These are phyloP conservation scores for Penicillium lagena DNA, from an alignment of 495 filamentous ascomycete genomes.

Conservation along the genomic window DNA sequence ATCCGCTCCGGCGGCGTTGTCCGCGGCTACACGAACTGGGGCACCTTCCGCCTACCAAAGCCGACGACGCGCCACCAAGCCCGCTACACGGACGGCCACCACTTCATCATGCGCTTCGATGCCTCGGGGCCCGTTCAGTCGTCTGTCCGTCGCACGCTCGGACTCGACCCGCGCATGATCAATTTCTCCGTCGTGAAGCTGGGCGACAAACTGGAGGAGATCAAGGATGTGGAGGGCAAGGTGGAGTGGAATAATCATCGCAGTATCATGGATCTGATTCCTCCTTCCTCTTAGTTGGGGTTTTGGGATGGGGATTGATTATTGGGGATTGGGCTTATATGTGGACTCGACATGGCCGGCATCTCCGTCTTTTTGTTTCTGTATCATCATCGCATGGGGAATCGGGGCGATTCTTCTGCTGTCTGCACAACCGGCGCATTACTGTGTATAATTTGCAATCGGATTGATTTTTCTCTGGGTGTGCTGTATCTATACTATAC, in stretches of 20 bases:
- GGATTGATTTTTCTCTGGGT: constrained; percentile 10
- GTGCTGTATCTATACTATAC: not conserved
- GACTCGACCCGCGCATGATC: constrained; percentile 88
- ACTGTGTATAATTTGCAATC: constrained; percentile 24
- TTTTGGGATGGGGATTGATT: not conserved
- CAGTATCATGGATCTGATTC: constrained; percentile 23
- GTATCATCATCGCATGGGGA: constrained; percentile 29
- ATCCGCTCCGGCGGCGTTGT: constrained; percentile 83
- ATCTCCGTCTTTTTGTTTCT: constrained; percentile 13
- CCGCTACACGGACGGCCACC: constrained; percentile 75
- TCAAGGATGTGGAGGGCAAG: constrained; percentile 53
- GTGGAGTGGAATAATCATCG: constrained; percentile 50
- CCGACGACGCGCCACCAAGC: constrained; percentile 69
- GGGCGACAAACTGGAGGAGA: constrained; percentile 67
- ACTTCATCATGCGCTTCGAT: constrained; percentile 98
- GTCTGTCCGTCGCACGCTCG: constrained; percentile 63
- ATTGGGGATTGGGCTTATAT: constrained; percentile 5
- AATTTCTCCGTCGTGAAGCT: constrained; percentile 80
- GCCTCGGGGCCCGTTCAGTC: constrained; percentile 61
- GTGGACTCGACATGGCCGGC: not conserved
- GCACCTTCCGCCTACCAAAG: constrained; percentile 75
- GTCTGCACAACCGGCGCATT: constrained; percentile 36
- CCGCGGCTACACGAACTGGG: constrained; percentile 92
- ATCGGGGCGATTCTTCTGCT: constrained; percentile 18
- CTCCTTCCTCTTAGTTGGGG: no score